A percentile compares a stretch with the other conserved stretches of the same genome.
Conservation (phyloP, 257 asterid genomes). For the Linaria vulgaris region DNA sequence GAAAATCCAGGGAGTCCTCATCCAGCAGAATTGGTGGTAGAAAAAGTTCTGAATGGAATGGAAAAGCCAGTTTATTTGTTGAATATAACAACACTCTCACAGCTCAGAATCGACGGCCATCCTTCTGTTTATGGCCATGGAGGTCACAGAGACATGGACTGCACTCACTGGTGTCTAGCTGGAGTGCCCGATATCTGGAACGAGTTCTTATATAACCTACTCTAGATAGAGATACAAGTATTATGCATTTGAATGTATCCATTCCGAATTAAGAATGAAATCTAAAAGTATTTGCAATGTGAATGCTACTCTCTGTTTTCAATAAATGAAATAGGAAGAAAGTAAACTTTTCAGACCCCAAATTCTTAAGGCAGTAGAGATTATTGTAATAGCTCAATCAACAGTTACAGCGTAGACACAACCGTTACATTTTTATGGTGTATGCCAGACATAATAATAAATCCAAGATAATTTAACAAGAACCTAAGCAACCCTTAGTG, state of each 20-base stretch:
- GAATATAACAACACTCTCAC: conserved; percentile 30
- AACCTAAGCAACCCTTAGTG: conserved; percentile 9
- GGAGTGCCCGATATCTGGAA: conserved; percentile 52
- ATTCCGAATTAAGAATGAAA: too few relatives aligned
- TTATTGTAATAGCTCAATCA: background rate
- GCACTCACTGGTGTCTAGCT: conserved; percentile 50
- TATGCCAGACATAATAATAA: background rate
- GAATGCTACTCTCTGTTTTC: too few relatives aligned
- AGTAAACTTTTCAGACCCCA: too few relatives aligned
- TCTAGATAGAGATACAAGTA: background rate
- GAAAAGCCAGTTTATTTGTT: conserved; percentile 32
- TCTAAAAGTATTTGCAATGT: too few relatives aligned
- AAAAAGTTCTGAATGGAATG: conserved; percentile 33
- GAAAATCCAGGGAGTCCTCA: conserved; percentile 30
- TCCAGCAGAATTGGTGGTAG: conserved; percentile 38
- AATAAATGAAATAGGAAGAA: too few relatives aligned
- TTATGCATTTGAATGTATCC: background rate
- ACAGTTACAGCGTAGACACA: conserved; percentile 2
- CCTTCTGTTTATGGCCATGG: conserved; percentile 44
- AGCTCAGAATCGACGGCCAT: conserved; percentile 42
- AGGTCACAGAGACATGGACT: conserved; percentile 30
- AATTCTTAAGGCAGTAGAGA: background rate
- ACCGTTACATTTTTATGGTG: conserved; percentile 16
- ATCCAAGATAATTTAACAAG: conserved; percentile 3
- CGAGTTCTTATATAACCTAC: conserved; percentile 25